phyloP scores from a whole-genome alignment of 2,329 filamentous ascomycete genomes.

The Penicillium sp. region DNA sequence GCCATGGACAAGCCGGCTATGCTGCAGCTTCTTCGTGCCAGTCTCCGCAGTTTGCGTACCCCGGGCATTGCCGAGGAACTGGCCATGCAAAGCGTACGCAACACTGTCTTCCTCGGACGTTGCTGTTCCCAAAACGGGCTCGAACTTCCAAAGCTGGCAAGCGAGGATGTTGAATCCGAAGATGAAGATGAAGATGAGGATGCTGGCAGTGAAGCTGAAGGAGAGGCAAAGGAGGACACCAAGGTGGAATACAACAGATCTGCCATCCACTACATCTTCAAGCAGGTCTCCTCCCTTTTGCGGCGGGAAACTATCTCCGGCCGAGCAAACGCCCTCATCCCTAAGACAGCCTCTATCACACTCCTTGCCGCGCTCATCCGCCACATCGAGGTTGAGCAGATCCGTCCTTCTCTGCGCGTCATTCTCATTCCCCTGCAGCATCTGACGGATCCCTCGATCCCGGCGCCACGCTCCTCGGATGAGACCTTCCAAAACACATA shows the following conservation, averaged over 20 bases:
- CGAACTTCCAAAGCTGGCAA: constrained; percentile 44
- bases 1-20: constrained; percentile 64
- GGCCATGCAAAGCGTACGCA: constrained; percentile 74
- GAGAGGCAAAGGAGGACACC: constrained; percentile 28
- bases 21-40: constrained; percentile 55
- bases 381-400: constrained; percentile 56
- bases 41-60: constrained; percentile 60
- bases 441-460: constrained; percentile 75
- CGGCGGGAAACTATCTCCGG: constrained; percentile 69
- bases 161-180: constrained; percentile 39
- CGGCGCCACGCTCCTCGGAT: constrained; percentile 68
- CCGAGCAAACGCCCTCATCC: constrained; percentile 61
- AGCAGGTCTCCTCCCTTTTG: constrained; percentile 73
- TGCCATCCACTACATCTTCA: constrained; percentile 71
- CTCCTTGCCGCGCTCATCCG: constrained; percentile 69
- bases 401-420: constrained; percentile 62
- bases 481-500: constrained; percentile 66
- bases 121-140: constrained; percentile 59
- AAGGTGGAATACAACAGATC: constrained; percentile 37
- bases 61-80: constrained; percentile 68
- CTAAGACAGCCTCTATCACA: constrained; percentile 73
- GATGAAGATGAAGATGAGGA: constrained; percentile 46
- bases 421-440: constrained; percentile 72
- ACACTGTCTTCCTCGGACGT: constrained; percentile 76
- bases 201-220: constrained; percentile 40